Evolutionary conservation across 2,329 filamentous ascomycete genomes (phyloP).

Genomic region (Plectosphaerella sp.): DNA sequence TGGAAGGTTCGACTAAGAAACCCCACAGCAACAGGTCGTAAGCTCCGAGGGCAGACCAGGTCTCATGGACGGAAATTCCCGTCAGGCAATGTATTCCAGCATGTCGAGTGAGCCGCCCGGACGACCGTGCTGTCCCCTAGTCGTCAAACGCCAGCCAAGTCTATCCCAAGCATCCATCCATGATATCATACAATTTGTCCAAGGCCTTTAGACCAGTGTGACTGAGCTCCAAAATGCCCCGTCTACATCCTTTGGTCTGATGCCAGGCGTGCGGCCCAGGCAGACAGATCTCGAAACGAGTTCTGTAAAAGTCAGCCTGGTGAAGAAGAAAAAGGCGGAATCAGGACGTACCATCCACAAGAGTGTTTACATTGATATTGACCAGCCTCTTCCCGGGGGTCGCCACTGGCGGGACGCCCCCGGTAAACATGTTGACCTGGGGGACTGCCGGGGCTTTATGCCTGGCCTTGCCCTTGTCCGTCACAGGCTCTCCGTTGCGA

Average conservation of each 20-base stretch:
- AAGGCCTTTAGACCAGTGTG: neutral
- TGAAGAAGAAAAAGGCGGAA: neutral
- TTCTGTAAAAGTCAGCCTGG: conserved; percentile 19
- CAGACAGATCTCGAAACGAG: conserved; percentile 29
- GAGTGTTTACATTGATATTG: conserved; percentile 26
- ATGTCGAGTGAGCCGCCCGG: no score
- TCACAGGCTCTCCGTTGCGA: neutral
- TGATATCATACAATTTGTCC: no score
- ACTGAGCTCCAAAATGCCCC: conserved; percentile 10
- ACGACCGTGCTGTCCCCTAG: no score
- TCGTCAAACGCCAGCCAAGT: no score
- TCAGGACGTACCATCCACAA: conserved; percentile 22
- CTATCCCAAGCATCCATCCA: no score
- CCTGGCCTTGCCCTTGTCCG: neutral
- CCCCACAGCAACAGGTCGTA: no score
- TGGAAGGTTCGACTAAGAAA: no score
- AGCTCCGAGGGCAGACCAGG: no score
- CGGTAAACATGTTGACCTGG: neutral
- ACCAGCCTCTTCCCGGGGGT: conserved; percentile 21
- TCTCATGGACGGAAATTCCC: no score
- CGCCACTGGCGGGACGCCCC: neutral
- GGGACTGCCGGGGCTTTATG: neutral
- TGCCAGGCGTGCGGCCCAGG: conserved; percentile 31
- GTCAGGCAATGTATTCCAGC: no score
- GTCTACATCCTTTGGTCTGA: conserved; percentile 30